These are phyloP conservation scores for Colletotrichum sansevieriae DNA, from an alignment of 2,329 filamentous ascomycete genomes.

Conservation along the genomic window DNA sequence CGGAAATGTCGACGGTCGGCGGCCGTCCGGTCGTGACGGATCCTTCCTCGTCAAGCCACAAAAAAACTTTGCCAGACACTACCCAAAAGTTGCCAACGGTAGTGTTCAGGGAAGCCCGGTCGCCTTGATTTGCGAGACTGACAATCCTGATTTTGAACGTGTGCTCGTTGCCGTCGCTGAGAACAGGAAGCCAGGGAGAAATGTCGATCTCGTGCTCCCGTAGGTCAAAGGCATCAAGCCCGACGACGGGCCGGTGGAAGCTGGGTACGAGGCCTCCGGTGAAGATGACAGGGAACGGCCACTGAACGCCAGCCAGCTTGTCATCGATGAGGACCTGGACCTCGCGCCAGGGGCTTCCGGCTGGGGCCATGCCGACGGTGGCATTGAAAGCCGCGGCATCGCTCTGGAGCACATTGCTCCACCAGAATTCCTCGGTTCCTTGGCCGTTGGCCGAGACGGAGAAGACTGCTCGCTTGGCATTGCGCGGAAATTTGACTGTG, in stretches of 20 bases:
- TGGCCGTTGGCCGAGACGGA: conserved; percentile 85
- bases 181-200: conserved; percentile 77
- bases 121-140: conserved; percentile 71
- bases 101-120: conserved; percentile 61
- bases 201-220: conserved; percentile 86
- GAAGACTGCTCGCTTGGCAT: conserved; percentile 77
- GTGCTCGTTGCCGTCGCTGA: conserved; percentile 75
- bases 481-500: conserved; percentile 72
- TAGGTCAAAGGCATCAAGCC: conserved; percentile 83
- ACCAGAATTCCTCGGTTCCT: conserved; percentile 86
- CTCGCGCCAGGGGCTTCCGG: conserved; percentile 81
- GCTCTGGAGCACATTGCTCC: conserved; percentile 78
- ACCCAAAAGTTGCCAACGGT: conserved; percentile 78
- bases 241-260: conserved; percentile 83
- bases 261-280: conserved; percentile 84
- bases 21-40: conserved; percentile 65
- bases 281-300: conserved; percentile 87
- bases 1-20: conserved; percentile 49
- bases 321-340: conserved; percentile 83
- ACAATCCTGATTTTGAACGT: conserved; percentile 76
- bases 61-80: conserved; percentile 82
- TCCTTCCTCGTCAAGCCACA: conserved; percentile 73
- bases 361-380: conserved; percentile 70
- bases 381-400: conserved; percentile 70
- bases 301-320: conserved; percentile 78